Evolutionary conservation across 2,329 filamentous ascomycete genomes (phyloP).

Genomic region (Microdochium trichocladiopsis): DNA sequence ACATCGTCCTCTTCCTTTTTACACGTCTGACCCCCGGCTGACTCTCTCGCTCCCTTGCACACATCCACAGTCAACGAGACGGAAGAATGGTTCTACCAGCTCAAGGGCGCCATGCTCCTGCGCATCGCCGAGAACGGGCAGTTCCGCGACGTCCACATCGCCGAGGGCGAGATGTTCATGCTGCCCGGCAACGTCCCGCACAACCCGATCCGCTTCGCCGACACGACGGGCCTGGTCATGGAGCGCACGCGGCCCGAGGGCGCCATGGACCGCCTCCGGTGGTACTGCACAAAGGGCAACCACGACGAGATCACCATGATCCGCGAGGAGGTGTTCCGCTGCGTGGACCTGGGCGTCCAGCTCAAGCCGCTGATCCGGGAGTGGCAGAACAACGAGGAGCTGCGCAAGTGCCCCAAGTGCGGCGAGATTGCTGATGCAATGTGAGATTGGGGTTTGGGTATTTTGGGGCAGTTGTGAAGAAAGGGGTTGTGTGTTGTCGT

Average conservation of each 20-base stretch:
- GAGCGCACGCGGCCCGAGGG: slow-evolving; percentile 10
- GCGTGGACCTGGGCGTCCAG: slow-evolving; percentile 11
- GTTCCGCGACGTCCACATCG: slow-evolving; percentile 2
- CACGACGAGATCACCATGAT: slow-evolving; percentile 10
- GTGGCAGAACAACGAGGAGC: slow-evolving; percentile 10
- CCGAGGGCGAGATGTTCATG: slow-evolving; percentile 4
- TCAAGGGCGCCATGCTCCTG: slow-evolving; percentile 3
- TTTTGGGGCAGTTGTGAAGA: background rate
- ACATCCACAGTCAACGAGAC: slow-evolving; percentile 9
- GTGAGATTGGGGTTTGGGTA: background rate
- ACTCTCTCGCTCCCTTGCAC: background rate
- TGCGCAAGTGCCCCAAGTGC: slow-evolving; percentile 6
- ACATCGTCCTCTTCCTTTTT: background rate
- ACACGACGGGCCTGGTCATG: slow-evolving; percentile 12
- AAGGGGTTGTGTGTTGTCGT: no score
- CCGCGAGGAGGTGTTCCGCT: slow-evolving; percentile 10
- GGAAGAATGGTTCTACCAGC: slow-evolving; percentile 14
- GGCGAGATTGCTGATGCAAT: slow-evolving; percentile 6
- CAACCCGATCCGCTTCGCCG: slow-evolving; percentile 10
- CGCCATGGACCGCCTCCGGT: slow-evolving; percentile 9
- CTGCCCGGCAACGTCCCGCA: slow-evolving; percentile 9
- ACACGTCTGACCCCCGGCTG: background rate
- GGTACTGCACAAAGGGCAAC: slow-evolving; percentile 12
- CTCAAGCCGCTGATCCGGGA: slow-evolving; percentile 11
- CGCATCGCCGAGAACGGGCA: slow-evolving; percentile 2